Evolutionary conservation across 495 filamentous ascomycete species (phyloP).

Genomic region (Pseudomonodictys pantanalensis): DNA sequence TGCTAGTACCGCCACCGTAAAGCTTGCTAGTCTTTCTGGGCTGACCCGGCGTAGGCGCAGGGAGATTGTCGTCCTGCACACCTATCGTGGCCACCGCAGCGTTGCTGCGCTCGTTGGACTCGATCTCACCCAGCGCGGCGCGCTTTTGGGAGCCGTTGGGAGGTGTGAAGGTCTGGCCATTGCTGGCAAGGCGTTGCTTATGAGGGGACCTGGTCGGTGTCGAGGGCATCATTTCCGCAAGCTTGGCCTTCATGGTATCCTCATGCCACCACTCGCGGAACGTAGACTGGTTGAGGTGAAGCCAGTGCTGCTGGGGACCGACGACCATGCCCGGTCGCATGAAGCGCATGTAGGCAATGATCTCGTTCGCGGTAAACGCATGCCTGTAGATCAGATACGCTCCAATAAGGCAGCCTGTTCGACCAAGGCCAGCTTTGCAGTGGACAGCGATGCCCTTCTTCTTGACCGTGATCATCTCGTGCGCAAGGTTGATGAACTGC

Average conservation of each 20-base stretch:
- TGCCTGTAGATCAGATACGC: constrained; percentile 96
- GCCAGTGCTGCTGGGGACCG: constrained; percentile 98
- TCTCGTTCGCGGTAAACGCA: constrained; percentile 97
- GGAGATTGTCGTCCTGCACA: constrained; percentile 72
- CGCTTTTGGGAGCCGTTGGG: constrained; percentile 75
- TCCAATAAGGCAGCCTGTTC: constrained; percentile 93
- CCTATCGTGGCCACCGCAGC: constrained; percentile 46
- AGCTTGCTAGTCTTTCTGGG: constrained; percentile 79
- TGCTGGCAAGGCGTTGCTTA: constrained; percentile 52
- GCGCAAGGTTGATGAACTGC: constrained; percentile 90
- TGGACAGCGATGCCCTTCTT: constrained; percentile 92
- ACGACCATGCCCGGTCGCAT: constrained; percentile 99
- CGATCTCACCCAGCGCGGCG: constrained; percentile 84
- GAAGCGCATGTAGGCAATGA: constrained; percentile 99
- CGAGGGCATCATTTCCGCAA: constrained; percentile 62
- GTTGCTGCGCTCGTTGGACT: constrained; percentile 60
- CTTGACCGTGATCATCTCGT: constrained; percentile 85
- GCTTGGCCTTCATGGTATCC: constrained; percentile 71
- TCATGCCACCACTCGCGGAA: constrained; percentile 99
- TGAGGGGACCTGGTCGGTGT: constrained; percentile 70
- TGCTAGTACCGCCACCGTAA: constrained; percentile 45
- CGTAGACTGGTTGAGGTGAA: constrained; percentile 91
- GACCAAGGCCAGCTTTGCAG: constrained; percentile 96
- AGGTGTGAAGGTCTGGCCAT: constrained; percentile 73
- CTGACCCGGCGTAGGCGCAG: constrained; percentile 93